A percentile compares a stretch with the other conserved stretches of the same genome.
Evolutionary conservation across 169 alveolate species (phyloP).

Genomic region (Cryptosporidium tyzzeri): DNA sequence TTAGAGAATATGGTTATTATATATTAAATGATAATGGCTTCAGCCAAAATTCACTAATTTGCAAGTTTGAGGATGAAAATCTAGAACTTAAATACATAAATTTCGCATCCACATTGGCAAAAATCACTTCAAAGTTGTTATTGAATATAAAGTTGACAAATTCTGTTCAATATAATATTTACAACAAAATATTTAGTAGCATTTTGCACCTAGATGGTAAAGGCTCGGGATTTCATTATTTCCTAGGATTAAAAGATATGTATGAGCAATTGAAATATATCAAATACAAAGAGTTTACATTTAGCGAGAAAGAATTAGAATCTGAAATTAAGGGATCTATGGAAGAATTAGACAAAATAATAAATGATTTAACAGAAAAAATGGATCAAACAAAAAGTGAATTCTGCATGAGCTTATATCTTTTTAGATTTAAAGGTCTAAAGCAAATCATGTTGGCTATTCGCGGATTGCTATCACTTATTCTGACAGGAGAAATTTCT

Average conservation of each 20-base stretch:
- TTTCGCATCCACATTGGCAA: not conserved
- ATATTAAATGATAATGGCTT: slow-evolving; percentile 11
- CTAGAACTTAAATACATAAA: not conserved
- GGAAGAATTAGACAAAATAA: not conserved
- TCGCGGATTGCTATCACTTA: not conserved
- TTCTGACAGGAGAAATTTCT: not conserved
- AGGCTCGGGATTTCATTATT: slow-evolving; percentile 3
- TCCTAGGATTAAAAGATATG: not conserved
- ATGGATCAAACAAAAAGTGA: not conserved
- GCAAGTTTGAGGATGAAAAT: slow-evolving; percentile 1
- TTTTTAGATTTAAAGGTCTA: slow-evolving; percentile 15
- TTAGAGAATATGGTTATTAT: slow-evolving; percentile 52
- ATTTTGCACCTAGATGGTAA: not conserved
- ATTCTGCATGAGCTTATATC: not conserved
- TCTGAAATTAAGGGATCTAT: not conserved
- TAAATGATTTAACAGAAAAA: not conserved
- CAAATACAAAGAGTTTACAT: not conserved
- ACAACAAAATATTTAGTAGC: not conserved
- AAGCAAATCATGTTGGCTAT: not conserved
- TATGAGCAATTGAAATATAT: not conserved
- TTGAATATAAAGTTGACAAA: slow-evolving; percentile 5
- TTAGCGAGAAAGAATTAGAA: not conserved
- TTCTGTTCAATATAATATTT: not conserved
- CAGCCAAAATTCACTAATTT: not conserved
- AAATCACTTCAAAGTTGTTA: not conserved